Conservation (phyloP, 2,329 filamentous ascomycete species). For the Elsinoe necatrix region DNA sequence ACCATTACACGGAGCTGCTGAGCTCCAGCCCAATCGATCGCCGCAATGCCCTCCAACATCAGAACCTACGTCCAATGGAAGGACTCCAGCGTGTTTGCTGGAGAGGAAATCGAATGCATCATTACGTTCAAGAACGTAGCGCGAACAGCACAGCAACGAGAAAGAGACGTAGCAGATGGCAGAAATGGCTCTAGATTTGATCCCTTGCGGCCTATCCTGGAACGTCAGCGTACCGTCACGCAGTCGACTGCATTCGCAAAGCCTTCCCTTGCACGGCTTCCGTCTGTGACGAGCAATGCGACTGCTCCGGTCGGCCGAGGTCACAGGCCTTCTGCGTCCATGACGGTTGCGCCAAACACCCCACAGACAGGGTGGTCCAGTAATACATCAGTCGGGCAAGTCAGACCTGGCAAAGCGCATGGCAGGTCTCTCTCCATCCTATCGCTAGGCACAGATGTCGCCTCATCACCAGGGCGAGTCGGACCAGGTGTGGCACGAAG, state of each 20-base stretch:
- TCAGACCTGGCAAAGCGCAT: constrained; percentile 40
- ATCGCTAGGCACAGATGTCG: constrained; percentile 37
- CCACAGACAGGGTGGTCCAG: constrained; percentile 22
- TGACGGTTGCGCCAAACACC: constrained; percentile 35
- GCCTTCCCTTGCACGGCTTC: constrained; percentile 22
- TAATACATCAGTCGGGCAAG: constrained; percentile 27
- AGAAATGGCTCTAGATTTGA: constrained; percentile 15
- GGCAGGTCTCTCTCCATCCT: constrained; percentile 43
- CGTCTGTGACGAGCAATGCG: constrained; percentile 17
- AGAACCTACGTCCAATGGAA: constrained; percentile 94
- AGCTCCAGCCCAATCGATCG: constrained; percentile 8
- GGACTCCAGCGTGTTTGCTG: constrained; percentile 88
- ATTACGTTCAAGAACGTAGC: constrained; percentile 91
- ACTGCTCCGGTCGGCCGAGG: constrained; percentile 31
- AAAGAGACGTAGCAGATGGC: constrained; percentile 20
- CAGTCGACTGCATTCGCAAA: constrained; percentile 26
- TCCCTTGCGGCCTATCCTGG: constrained; percentile 18
- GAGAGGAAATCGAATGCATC: constrained; percentile 89
- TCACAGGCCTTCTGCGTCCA: constrained; percentile 60
- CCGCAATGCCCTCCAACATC: constrained; percentile 55
- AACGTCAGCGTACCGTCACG: constrained; percentile 33
- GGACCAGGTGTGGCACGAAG: constrained; percentile 27
- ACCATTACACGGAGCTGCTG: constrained; percentile 1
- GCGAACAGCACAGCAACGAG: constrained; percentile 34
- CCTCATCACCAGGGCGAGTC: constrained; percentile 2